Evolutionary conservation across 2,329 filamentous ascomycete species (phyloP), one percentile per base, ranked within the genome.

Genomic region (Colletotrichum ledebouriae): DNA sequence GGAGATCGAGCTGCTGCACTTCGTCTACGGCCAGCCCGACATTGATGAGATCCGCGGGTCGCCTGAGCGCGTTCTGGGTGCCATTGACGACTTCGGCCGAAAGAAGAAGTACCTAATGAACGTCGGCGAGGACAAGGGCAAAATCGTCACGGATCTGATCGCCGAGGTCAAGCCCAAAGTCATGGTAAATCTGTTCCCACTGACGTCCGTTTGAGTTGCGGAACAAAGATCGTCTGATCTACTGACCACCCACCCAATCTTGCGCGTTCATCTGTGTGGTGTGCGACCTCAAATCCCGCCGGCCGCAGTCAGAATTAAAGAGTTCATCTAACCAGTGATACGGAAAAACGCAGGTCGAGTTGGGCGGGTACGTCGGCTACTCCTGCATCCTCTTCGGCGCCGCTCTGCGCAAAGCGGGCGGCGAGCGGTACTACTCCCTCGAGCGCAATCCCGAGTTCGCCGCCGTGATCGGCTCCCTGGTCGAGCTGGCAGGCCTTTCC

Each of bases 361-460:
- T 96, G 0, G 93, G 93, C 53, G 91, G 92, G 56, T 96, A 95
- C 77, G 85, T 94, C 20, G 93, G 93, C 47, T 96, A 96, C 81
- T 95, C 92, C 0, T 90, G 90, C 67, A 89, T 96, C 67, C 83
- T 94, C 1, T 95, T 94, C 74, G 91, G 87, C 50, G 84, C 88
- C 41, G 89, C 90, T 0, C 81, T 93, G 15, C 86, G 86, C 66
- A 83, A 85, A 57, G 85, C 85, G 3, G 49, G 41, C 62, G 41
- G 91, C 90, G 11, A 91, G 91, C 3, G 82, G 25, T 94, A 94
- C 79, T 90, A 86, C 76, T 92, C 89, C 73, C 81, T 96, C 5
- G 93, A 96, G 76, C 83, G 88, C 73, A 92, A 91, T 73, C 89
- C 92, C 1, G 89, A 91, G 71, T 95, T 93, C 73, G 92, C 88